Conservation (phyloP, 306 rosid genomes). For the Corylus avellana region DNA sequence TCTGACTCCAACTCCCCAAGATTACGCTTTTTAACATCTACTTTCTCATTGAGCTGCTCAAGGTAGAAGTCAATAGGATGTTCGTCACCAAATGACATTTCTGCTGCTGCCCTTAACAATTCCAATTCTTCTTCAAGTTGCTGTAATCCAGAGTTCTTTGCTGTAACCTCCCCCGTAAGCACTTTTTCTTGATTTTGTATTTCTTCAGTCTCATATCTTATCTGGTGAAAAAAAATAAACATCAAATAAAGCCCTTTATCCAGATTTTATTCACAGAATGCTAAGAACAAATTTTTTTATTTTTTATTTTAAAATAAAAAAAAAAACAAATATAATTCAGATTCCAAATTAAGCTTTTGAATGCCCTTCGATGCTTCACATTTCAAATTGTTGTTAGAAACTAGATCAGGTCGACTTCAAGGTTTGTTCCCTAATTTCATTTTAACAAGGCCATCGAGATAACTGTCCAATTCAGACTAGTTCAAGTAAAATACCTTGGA, state of each 20-base stretch:
- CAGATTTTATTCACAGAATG: background rate
- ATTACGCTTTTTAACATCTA: slow-evolving; percentile 42
- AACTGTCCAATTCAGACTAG: slow-evolving; percentile 3
- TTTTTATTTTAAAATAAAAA: background rate
- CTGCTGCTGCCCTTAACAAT: slow-evolving; percentile 51
- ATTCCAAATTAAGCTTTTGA: slow-evolving; percentile 5
- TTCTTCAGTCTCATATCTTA: slow-evolving; percentile 31
- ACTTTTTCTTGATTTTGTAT: slow-evolving; percentile 48
- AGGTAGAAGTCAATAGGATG: slow-evolving; percentile 61
- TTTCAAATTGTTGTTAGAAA: slow-evolving; percentile 25
- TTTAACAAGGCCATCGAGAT: background rate
- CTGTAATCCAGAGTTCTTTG: slow-evolving; percentile 45
- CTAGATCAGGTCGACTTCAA: slow-evolving; percentile 17
- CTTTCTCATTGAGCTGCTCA: slow-evolving; percentile 52
- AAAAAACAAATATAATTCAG: background rate
- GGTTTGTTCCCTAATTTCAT: background rate
- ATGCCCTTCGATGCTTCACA: slow-evolving; percentile 9
- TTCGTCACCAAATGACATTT: slow-evolving; percentile 50
- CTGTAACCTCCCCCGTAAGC: slow-evolving; percentile 36
- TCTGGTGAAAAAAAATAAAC: slow-evolving; percentile 31
- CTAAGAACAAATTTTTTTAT: background rate
- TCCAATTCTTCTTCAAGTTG: slow-evolving; percentile 67
- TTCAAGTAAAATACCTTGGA: slow-evolving; percentile 24
- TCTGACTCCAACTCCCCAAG: slow-evolving; percentile 55
- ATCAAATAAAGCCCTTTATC: slow-evolving; percentile 11